Evolutionary conservation across 2,329 filamentous ascomycete genomes (phyloP).

Genomic region (Talaromyces sp.): DNA sequence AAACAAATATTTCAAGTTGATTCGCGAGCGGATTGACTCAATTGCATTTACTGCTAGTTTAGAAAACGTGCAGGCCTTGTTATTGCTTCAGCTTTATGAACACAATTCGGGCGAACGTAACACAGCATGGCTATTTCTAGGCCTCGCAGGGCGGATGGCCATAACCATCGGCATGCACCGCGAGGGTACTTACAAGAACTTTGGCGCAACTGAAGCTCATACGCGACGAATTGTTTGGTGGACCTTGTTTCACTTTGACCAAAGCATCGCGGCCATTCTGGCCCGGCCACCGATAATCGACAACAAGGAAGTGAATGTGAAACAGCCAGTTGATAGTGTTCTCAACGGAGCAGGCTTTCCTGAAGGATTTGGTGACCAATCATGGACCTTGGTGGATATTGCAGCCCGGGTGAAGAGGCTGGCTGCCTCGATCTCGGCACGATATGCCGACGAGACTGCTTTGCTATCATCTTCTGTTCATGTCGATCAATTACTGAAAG

Average conservation of each 20-base stretch:
- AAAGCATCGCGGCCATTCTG: constrained; percentile 32
- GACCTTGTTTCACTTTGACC: constrained; percentile 33
- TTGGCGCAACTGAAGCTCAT: constrained; percentile 30
- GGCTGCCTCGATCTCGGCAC: constrained; percentile 4
- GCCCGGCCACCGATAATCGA: constrained; percentile 32
- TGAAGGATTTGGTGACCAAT: constrained; percentile 24
- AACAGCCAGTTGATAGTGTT: constrained; percentile 26
- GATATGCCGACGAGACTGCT: constrained; percentile 1
- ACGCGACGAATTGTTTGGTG: constrained; percentile 33
- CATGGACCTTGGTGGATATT: constrained; percentile 20
- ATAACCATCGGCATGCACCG: constrained; percentile 25
- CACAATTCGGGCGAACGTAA: constrained; percentile 38
- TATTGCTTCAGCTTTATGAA: constrained; percentile 29
- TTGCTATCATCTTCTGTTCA: neutral
- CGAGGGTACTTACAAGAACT: constrained; percentile 17
- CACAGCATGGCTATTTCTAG: constrained; percentile 26
- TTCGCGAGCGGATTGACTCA: constrained; percentile 21
- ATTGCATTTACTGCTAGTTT: constrained; percentile 28
- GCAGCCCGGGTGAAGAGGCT: constrained; percentile 11
- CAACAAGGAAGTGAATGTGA: constrained; percentile 31
- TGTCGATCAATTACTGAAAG: constrained; percentile 13
- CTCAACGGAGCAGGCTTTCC: constrained; percentile 20
- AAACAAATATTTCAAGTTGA: constrained; percentile 17
- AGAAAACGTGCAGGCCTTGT: constrained; percentile 27
- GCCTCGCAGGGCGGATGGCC: constrained; percentile 23